phyloP scores from a whole-genome alignment of 1,139 yeast species.

The Yamadazyma siamensis region DNA sequence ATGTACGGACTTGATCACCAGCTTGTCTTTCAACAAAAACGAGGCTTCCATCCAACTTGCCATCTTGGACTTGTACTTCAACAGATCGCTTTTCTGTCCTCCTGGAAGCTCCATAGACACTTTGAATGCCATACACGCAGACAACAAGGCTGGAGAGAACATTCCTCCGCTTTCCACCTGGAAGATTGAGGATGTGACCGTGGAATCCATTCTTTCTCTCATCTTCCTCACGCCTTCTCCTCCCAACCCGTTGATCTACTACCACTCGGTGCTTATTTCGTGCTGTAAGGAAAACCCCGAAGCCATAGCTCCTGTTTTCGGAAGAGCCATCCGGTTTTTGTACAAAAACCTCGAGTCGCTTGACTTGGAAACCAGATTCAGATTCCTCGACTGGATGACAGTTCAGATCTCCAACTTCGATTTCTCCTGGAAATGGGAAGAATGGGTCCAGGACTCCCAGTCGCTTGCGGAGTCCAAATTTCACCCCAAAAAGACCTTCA shows the following conservation, averaged over 20 bases:
- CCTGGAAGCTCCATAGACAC: conserved; percentile 83
- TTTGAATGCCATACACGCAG: conserved; percentile 40
- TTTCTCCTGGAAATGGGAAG: conserved; percentile 98
- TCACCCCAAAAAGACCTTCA: conserved; percentile 75
- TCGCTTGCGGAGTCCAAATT: conserved; percentile 30
- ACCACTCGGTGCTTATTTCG: conserved; percentile 82
- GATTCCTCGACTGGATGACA: conserved; percentile 89
- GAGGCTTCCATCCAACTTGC: conserved; percentile 85
- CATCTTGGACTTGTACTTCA: conserved; percentile 71
- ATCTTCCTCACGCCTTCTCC: conserved; percentile 72
- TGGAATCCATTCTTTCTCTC: conserved; percentile 77
- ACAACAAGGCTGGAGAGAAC: conserved; percentile 38
- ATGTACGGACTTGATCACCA: conserved; percentile 68
- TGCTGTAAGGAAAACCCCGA: conserved; percentile 86
- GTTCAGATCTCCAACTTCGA: conserved; percentile 91
- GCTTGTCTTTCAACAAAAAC: conserved; percentile 82
- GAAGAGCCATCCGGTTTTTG: conserved; percentile 85
- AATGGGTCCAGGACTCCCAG: conserved; percentile 70
- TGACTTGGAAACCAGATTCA: conserved; percentile 71
- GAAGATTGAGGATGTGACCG: conserved; percentile 88
- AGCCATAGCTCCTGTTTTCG: conserved; percentile 93
- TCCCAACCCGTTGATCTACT: conserved; percentile 70
- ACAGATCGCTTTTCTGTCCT: conserved; percentile 68
- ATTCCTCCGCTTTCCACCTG: conserved; percentile 60
- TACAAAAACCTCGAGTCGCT: conserved; percentile 64